Base-by-base conservation (phyloP, 1,284 basidiomycete species). In the Trametes versicolor region DNA sequence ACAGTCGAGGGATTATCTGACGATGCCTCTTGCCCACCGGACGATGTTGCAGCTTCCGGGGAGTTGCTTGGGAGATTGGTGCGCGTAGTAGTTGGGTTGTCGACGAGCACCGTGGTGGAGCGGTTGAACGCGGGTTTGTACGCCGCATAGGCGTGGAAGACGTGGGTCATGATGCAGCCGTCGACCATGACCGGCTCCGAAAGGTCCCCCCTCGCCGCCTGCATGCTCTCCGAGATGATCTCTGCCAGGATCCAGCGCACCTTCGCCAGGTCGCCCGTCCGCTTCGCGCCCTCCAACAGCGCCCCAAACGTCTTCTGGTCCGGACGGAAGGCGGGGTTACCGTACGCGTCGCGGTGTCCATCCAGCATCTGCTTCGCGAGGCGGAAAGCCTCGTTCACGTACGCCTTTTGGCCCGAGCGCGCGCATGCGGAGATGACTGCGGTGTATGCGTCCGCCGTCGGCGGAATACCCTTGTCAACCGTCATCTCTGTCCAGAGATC, bases 401-500 rank as follows among this genome's bases (percentile, higher is more conserved):
- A 93, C 58, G 79, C 78, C 68, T 82, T 85, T 58, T 79, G 73
- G 0, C 91, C 90, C 52, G 91, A 83, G 61, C 89, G 75, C 58
- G 89, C 85, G 76, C 92, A 92, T 0, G 92, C 93, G 17, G 88
- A 82, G 69, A 99, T 97, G 62, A 94, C 80, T 0, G 93, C 93
- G 67, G 92, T 91, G 76, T 96, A 99, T 9, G 94, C 85, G 6
- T 83, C 86, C 2, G 84, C 82, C 0, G 87, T 90, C 0, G 97
- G 94, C 15, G 78, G 65, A 2, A 95, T 80, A 12, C 79, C 70
- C 57, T 87, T 83, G 68, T 91, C 88, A 2, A 89, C 82, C 2
- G 87, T 89, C 95, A 99, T 96, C 76, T 99, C 97, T 27, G 87
- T 89, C 87, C 95, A 98, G 1, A 99, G 83, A 75, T 99, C 97